Evolutionary conservation across 495 filamentous ascomycete species (phyloP), one percentile per base, ranked within the genome.

Genomic region (Hypoxylon cercidicola): DNA sequence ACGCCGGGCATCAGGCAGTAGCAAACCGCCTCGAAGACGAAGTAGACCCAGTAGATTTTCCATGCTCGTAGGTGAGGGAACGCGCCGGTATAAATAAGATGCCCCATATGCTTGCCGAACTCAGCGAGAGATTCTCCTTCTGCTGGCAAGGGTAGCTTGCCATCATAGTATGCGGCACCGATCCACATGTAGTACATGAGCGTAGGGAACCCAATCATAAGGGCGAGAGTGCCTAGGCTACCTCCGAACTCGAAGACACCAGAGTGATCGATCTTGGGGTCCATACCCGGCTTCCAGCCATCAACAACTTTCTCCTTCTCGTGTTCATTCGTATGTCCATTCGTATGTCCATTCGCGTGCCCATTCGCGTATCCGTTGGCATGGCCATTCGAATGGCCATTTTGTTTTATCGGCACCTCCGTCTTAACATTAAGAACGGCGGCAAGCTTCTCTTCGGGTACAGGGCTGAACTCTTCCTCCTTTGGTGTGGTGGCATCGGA

Each of bases 181-280:
- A 96, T 89, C 94, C 94, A 99, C 92, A 99, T 94, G 81, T 97
- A 97, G 81, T 90, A 97, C 95, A 99, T 99, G 62, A 99, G 82
- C 41, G 90, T 34, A 11, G 95, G 95, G 76, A 97, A 99, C 45
- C 87, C 89, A 60, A 95, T 81, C 92, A 99, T 99, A 86, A 96
- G 92, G 52, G 87, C 80, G 18, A 79, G 74, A 20, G 92, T 87
- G 55, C 93, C 93, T 47, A 78, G 78, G 1, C 91, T 87, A 57
- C 95, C 95, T 58, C 93, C 92, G 70, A 99, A 97, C 71, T 99
- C 95, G 72, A 89, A 91, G 56, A 90, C 82, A 46, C 88, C 90
- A 49, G 89, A 92, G 72, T 86, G 81, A 77, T 97, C 92, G 60
- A 97, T 72, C 75, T 86, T 91, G 62, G 88, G 90, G 69, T 97